Conservation (phyloP, 495 filamentous ascomycete genomes). For the Lentithecium fluviatile region DNA sequence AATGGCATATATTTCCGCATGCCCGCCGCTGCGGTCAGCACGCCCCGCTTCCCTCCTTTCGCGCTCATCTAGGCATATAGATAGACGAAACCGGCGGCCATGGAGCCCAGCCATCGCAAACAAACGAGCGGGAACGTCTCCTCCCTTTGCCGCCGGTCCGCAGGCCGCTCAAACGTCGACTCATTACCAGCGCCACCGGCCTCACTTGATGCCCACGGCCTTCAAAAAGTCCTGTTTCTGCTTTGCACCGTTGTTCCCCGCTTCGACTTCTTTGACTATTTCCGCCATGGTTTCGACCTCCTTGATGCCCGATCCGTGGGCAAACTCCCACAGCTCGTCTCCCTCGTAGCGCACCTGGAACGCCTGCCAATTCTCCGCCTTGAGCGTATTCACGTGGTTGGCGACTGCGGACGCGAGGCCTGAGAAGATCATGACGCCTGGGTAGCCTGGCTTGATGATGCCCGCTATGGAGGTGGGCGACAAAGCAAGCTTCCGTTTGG, state of each 20-base stretch:
- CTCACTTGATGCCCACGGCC: constrained; percentile 44
- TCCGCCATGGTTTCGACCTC: constrained; percentile 45
- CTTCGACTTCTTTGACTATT: constrained; percentile 37
- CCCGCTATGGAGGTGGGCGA: constrained; percentile 37
- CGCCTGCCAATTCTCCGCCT: constrained; percentile 43
- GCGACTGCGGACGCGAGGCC: constrained; percentile 38
- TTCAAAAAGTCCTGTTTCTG: constrained; percentile 40
- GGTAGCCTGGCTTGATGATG: constrained; percentile 46
- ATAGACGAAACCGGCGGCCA: not conserved
- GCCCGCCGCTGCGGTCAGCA: no score
- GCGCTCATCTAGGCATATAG: not conserved
- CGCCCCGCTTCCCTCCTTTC: no score
- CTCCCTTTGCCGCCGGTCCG: constrained; percentile 2
- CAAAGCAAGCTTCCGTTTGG: constrained; percentile 44
- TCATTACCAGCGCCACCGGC: not conserved
- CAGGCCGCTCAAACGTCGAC: not conserved
- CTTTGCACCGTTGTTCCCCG: constrained; percentile 12
- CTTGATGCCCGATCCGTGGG: constrained; percentile 35
- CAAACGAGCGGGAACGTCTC: not conserved
- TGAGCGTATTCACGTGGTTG: constrained; percentile 42
- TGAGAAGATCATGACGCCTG: constrained; percentile 43
- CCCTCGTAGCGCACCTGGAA: constrained; percentile 44
- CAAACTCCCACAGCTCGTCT: constrained; percentile 37
- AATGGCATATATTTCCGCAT: not conserved
- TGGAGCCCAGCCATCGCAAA: no score